A percentile compares a stretch with the other conserved stretches of the same genome.
Evolutionary conservation across 768 basidiomycete species (phyloP).

Genomic region (Rhodosporidiobolus odoratus): DNA sequence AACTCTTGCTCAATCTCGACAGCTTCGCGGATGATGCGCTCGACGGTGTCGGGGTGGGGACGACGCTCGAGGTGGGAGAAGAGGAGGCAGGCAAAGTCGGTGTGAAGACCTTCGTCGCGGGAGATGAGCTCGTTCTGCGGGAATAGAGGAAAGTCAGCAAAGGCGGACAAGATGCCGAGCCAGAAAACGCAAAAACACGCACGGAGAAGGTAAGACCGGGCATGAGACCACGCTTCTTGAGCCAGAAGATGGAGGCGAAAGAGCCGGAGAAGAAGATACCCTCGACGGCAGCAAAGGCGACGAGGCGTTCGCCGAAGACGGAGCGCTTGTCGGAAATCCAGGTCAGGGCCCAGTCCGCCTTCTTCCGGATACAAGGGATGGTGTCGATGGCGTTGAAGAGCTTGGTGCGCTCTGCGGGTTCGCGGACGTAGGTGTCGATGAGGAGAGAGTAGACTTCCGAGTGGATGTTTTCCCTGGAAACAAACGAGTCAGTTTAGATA

Average conservation of each 20-base stretch:
- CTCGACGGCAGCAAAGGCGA: constrained; percentile 93
- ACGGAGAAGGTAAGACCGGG: constrained; percentile 87
- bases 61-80: constrained; percentile 72
- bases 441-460: constrained; percentile 92
- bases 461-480: constrained; percentile 69
- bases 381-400: constrained; percentile 90
- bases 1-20: constrained; percentile 50
- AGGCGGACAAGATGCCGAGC: background rate
- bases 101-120: constrained; percentile 91
- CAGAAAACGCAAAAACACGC: constrained; percentile 57
- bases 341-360: constrained; percentile 85
- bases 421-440: constrained; percentile 87
- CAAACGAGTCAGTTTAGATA: background rate
- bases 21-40: constrained; percentile 68
- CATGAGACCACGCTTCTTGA: constrained; percentile 93
- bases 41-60: constrained; percentile 70
- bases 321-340: constrained; percentile 80
- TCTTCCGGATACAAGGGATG: constrained; percentile 82
- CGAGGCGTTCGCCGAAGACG: constrained; percentile 76
- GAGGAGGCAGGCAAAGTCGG: constrained; percentile 85
- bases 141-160: background rate
- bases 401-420: constrained; percentile 64
- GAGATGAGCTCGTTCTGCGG: constrained; percentile 55
- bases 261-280: constrained; percentile 90
- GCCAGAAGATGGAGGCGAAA: constrained; percentile 88